Evolutionary conservation across 768 basidiomycete species (phyloP).

Genomic region (Termitomyces sp.): DNA sequence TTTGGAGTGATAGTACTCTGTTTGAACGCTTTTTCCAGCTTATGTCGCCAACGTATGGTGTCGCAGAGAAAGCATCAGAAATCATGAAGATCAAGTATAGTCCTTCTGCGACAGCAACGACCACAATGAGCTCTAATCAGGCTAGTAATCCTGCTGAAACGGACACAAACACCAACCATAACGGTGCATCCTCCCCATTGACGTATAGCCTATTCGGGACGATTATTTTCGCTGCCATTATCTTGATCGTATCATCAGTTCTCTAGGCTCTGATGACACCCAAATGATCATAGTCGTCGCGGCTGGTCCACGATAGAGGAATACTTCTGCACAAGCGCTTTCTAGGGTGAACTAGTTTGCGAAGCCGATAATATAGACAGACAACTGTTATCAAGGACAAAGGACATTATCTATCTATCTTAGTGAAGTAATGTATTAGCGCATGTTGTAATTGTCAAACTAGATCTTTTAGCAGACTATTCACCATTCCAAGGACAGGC

Average conservation of each 20-base stretch:
- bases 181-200: background rate
- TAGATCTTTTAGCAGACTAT: too few relatives aligned
- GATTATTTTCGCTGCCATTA: background rate
- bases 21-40: constrained; percentile 2
- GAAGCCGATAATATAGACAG: background rate
- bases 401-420: background rate
- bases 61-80: constrained; percentile 13
- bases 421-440: background rate
- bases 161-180: background rate
- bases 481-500: background rate
- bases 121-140: background rate
- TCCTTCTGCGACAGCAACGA: background rate
- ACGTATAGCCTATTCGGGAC: background rate
- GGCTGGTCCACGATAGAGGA: background rate
- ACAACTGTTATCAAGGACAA: background rate
- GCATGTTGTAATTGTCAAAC: background rate
- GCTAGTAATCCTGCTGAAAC: background rate
- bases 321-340: too few relatives aligned
- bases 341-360: background rate
- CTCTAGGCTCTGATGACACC: background rate
- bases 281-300: background rate
- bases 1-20: background rate
- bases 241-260: background rate
- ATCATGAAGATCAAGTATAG: constrained; percentile 3
- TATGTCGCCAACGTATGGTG: constrained; percentile 7